Evolutionary conservation across 148 eudicot species (phyloP), one percentile per base, ranked within the genome.

Genomic region (Cornus florida): DNA sequence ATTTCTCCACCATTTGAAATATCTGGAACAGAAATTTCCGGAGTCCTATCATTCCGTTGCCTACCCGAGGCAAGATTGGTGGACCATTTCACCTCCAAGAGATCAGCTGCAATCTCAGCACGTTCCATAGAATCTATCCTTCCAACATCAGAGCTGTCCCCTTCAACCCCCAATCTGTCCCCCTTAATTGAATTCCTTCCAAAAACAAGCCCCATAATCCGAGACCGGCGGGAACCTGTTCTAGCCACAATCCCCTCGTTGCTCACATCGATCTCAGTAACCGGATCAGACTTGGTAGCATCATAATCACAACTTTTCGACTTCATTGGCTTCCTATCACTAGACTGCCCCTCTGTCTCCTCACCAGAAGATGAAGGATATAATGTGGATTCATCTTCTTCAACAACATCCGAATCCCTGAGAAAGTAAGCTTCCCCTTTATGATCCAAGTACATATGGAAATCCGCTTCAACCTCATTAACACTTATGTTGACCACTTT

Each of bases 31-130:
- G 85, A 72, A 39, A 73, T 22, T 39, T 22, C 70, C 14, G 75
- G 46, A 38, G 56, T 35, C 35, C n/a, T 75, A 31, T 73, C 82
- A 76, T 75, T 86, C 72, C 67, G 75, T 66, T 67, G 43, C 78
- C 86, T 82, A 57, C 85, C 72, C 65, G 83, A 80, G 31, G 79
- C 85, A 76, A 92, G 90, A 85, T 88, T 91, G 24, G 99, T 96
- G 35, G 97, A 92, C 99, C 99, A 96, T 78, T 88, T 88, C 73
- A 92, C 86, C 67, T 94, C 98, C 84, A 96, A 85, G 60, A 96
- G 93, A 75, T 96, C 93, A 46, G 99, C 99, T 71, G 99, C 98
- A 53, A 96, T 87, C 87, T 96, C 97, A 76, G 98, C 99, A 38
- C 91, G 87, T 78, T 91, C 93, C 82, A 93, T 80, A 1, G 89